phyloP scores from a whole-genome alignment of 176 grass and related monocot genomes.

The Eleusine coracana region DNA sequence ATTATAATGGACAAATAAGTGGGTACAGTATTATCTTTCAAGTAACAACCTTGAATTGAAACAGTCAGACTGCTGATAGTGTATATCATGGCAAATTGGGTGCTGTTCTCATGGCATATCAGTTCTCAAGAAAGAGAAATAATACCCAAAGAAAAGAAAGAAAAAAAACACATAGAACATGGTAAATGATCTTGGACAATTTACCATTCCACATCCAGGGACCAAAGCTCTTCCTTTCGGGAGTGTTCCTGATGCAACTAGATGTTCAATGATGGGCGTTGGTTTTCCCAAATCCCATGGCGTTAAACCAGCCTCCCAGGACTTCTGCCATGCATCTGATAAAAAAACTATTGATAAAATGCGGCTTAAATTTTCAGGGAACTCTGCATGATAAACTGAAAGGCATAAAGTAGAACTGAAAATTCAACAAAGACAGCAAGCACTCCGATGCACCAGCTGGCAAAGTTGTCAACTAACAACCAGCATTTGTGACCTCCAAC shows the following conservation, averaged over 20 bases:
- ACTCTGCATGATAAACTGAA: neutral
- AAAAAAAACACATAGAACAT: neutral
- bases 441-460: neutral
- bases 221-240: constrained; percentile 82
- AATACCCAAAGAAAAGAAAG: neutral
- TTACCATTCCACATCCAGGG: constrained; percentile 84
- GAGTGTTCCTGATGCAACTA: constrained; percentile 67
- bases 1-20: neutral
- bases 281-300: constrained; percentile 89
- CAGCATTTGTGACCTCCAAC: neutral
- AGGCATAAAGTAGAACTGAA: neutral
- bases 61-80: neutral
- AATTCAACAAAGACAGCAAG: neutral
- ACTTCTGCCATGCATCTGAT: constrained; percentile 78
- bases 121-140: neutral
- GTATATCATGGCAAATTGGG: constrained; percentile 17
- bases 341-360: constrained; percentile 9
- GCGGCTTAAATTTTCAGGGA: neutral
- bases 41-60: constrained; percentile 3
- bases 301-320: constrained; percentile 69
- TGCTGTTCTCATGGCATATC: neutral
- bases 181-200: neutral
- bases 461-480: neutral
- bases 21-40: neutral
- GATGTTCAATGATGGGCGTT: constrained; percentile 60